A percentile compares a stretch with the other conserved stretches of the same genome.
Conservation (phyloP, 257 asterid species). For the Nicotiana noctiflora region DNA sequence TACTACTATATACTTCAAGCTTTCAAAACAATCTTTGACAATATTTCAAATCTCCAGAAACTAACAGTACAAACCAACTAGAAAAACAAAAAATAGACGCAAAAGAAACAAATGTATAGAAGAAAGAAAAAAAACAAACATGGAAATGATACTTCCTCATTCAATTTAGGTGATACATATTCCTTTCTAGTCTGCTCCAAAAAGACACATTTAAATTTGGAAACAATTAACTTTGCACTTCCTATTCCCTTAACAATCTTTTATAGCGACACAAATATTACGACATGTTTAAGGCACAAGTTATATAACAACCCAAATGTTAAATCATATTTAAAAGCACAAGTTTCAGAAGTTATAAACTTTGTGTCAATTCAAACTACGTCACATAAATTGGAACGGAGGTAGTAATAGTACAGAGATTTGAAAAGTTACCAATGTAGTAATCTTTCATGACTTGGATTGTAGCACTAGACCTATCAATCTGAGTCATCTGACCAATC, state of each 20-base stretch:
- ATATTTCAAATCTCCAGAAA: neutral
- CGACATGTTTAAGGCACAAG: too few species aligned
- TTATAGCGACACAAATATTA: too few species aligned
- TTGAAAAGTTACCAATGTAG: constrained; percentile 47
- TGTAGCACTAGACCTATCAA: constrained; percentile 64
- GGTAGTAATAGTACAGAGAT: neutral
- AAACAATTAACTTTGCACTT: too few species aligned
- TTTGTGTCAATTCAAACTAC: too few species aligned
- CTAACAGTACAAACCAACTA: neutral
- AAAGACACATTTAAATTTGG: too few species aligned
- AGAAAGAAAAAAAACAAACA: neutral
- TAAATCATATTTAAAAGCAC: too few species aligned
- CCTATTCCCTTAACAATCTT: too few species aligned
- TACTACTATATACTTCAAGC: too few species aligned
- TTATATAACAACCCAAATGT: too few species aligned
- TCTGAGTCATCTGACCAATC: constrained; percentile 93
- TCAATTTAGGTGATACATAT: too few species aligned
- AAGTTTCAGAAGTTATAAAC: too few species aligned
- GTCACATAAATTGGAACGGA: neutral
- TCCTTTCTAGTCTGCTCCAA: too few species aligned
- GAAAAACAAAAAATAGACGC: neutral
- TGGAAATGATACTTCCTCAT: neutral
- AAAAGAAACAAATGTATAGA: neutral
- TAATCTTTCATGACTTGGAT: constrained; percentile 50
- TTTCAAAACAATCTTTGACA: neutral